Conservation (phyloP, 2,329 filamentous ascomycete genomes). For the Ambrosiella beaveri region DNA sequence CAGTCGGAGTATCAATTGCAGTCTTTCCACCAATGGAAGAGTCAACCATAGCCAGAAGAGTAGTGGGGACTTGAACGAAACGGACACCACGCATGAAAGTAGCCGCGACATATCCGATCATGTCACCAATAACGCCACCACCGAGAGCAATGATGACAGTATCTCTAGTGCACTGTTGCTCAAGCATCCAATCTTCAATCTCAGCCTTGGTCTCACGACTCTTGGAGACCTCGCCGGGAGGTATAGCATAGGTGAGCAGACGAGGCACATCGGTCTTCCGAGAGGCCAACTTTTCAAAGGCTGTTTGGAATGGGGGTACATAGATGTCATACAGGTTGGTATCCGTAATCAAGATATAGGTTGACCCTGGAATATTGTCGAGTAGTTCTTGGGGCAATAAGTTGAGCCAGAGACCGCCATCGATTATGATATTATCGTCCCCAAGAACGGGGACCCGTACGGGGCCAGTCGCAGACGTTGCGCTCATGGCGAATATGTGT, state of each 20-base stretch:
- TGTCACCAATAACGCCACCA: constrained; percentile 91
- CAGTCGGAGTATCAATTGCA: constrained; percentile 86
- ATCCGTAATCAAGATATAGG: constrained; percentile 92
- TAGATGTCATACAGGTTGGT: constrained; percentile 76
- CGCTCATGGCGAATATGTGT: background rate
- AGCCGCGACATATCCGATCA: constrained; percentile 93
- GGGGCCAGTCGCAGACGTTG: background rate
- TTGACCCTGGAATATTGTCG: constrained; percentile 60
- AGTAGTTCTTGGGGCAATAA: constrained; percentile 73
- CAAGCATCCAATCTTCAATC: constrained; percentile 94
- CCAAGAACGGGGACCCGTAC: constrained; percentile 54
- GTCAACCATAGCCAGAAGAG: constrained; percentile 90
- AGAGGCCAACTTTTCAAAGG: constrained; percentile 19
- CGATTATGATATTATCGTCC: constrained; percentile 77
- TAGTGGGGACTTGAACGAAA: constrained; percentile 93
- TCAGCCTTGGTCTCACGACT: constrained; percentile 83
- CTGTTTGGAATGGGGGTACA: constrained; percentile 51
- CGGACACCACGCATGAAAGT: constrained; percentile 97
- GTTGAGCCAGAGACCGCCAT: constrained; percentile 74
- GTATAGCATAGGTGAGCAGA: constrained; percentile 70
- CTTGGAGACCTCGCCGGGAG: constrained; percentile 87
- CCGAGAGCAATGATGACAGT: constrained; percentile 89
- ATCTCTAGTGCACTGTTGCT: constrained; percentile 81
- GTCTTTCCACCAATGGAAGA: constrained; percentile 98
- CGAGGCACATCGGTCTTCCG: constrained; percentile 33